Evolutionary conservation across 495 filamentous ascomycete species (phyloP).

Genomic region (Thozetella sp.): DNA sequence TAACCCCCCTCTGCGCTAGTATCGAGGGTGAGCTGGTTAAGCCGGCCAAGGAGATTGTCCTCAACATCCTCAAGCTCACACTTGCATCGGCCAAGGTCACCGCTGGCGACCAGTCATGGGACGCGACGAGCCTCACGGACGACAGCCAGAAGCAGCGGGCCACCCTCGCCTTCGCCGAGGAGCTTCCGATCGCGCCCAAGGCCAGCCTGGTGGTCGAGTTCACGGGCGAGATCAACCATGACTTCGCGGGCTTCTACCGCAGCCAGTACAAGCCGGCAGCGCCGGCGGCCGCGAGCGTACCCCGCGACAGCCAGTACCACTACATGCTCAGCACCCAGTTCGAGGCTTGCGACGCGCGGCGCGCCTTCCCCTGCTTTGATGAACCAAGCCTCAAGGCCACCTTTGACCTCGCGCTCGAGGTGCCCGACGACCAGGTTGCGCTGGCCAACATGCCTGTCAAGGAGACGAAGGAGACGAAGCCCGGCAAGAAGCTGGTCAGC

Average conservation of each 20-base stretch:
- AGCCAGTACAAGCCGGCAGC: conserved; percentile 87
- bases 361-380: conserved; percentile 97
- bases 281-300: conserved; percentile 68
- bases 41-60: conserved; percentile 67
- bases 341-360: conserved; percentile 90
- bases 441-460: conserved; percentile 94
- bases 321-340: conserved; percentile 98
- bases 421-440: conserved; percentile 83
- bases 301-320: conserved; percentile 76
- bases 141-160: conserved; percentile 80
- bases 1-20: too few species aligned
- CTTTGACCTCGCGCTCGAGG: conserved; percentile 89
- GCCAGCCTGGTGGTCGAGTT: conserved; percentile 74
- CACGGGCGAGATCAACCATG: conserved; percentile 85
- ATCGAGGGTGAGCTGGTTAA: conserved; percentile 61
- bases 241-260: conserved; percentile 96
- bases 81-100: conserved; percentile 25
- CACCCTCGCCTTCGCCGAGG: conserved; percentile 69
- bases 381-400: conserved; percentile 96
- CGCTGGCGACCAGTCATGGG: conserved; percentile 46
- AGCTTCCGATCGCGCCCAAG: conserved; percentile 62
- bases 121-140: conserved; percentile 70
- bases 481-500: conserved; percentile 73
- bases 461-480: conserved; percentile 56
- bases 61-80: conserved; percentile 67